Evolutionary conservation across 83 land plant genomes (phyloP), one percentile per base, ranked within the genome.

Genomic region (Isoetes engelmannii): DNA sequence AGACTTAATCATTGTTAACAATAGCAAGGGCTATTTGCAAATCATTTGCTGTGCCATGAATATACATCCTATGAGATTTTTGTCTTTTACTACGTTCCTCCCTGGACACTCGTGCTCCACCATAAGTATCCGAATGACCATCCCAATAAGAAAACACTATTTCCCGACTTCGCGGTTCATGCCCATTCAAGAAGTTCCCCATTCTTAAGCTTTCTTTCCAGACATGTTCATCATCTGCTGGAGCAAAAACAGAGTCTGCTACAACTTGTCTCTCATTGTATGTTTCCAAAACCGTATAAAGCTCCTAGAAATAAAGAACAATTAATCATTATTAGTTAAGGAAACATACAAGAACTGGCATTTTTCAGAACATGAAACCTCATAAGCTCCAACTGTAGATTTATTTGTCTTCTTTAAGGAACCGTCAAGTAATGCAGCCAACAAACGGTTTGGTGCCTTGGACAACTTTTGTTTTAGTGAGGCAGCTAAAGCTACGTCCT

Each of bases 111-210:
- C 57, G 47, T 71, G 18, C 69, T 50, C 78, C 85, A 67, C 82
- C 77, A 45, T 79, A 80, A 57, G 65, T 69, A 66, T 63, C 56
- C 15, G 57, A 69, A 6, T 64, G 45, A 0, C 53, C 55, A 21
- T 87, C 81, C 7, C 77, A 67, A 65, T 69, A 71, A 12, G 84
- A 78, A 48, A 89, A 82, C 5, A 87, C 69, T 7, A 87, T 82
- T 74, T 92, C 96, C 69, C 98, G 77, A 4, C 74, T 55, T 10
- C 79, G 56, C n/a, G 98, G 98, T 69, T 92, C 98, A 62, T 92
- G 92, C 9, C 98, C 98, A 73, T 89, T 87, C 9, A 92, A 81
- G 60, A 87, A 85, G 73, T 92, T 90, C 4, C 98, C 98, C 98
- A 92, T 92, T 69, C 86, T 81, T 59, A 89, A 59, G 43, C 89